These are phyloP conservation scores for Phoenix dactylifera DNA, from an alignment of 176 grass and related monocot genomes.

Conservation along the genomic window DNA sequence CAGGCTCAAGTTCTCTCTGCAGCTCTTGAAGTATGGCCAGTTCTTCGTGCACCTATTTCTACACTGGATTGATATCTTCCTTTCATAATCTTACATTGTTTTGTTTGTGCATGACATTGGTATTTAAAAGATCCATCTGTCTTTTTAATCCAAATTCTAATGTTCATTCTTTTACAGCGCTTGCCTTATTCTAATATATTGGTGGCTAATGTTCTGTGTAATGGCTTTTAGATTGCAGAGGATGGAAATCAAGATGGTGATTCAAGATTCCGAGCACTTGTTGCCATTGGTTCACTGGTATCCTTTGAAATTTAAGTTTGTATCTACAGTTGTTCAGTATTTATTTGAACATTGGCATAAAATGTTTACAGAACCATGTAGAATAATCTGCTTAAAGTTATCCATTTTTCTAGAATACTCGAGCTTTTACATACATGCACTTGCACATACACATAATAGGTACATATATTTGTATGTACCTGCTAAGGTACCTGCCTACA, in stretches of 20 bases:
- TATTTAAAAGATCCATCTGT: no score
- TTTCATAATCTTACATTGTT: no score
- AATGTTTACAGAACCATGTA: no score
- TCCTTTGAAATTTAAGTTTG: slow-evolving; percentile 38
- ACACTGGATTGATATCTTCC: not conserved
- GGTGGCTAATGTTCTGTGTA: not conserved
- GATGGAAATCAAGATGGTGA: slow-evolving; percentile 67
- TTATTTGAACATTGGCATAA: not conserved
- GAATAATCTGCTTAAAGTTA: no score
- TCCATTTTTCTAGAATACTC: no score
- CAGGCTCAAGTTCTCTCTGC: slow-evolving; percentile 91
- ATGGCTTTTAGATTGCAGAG: slow-evolving; percentile 63
- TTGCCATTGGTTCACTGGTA: slow-evolving; percentile 85
- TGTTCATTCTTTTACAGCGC: no score
- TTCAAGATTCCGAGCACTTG: slow-evolving; percentile 74
- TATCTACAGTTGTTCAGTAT: not conserved
- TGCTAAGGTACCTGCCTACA: no score
- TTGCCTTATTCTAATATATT: slow-evolving; percentile 23
- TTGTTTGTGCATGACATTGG: no score
- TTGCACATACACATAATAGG: no score
- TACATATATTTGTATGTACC: no score
- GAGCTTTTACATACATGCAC: no score
- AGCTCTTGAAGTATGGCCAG: slow-evolving; percentile 50
- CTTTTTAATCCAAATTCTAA: no score
- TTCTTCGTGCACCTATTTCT: not conserved